Evolutionary conservation across 208 protist genomes (phyloP).

Genomic region (Crithidia acanthocephali): DNA sequence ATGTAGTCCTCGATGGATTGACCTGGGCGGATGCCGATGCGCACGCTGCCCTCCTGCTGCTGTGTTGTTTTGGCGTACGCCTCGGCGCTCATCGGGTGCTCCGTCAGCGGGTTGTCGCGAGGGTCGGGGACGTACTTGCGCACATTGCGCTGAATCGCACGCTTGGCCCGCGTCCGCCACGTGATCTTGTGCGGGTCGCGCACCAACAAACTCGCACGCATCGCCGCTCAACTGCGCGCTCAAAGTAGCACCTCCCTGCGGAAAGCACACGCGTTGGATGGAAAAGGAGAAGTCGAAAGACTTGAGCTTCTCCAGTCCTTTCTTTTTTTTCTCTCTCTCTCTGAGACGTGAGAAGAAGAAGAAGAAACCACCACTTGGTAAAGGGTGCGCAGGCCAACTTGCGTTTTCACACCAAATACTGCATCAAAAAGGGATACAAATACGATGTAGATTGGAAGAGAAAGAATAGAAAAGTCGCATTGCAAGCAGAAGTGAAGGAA

Average conservation of each 20-base stretch:
- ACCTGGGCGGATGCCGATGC: slow-evolving; percentile 80
- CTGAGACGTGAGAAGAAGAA: too few species aligned
- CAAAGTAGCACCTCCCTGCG: too few species aligned
- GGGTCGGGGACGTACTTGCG: slow-evolving; percentile 83
- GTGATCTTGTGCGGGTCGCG: slow-evolving; percentile 28
- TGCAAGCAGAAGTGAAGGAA: neutral
- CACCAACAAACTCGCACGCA: slow-evolving; percentile 11
- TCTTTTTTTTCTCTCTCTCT: too few species aligned
- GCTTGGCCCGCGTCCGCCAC: slow-evolving; percentile 67
- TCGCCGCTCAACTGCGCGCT: too few species aligned
- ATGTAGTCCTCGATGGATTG: slow-evolving; percentile 91
- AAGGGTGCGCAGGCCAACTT: too few species aligned
- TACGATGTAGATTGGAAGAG: too few species aligned
- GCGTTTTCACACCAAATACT: neutral
- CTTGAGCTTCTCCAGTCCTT: too few species aligned
- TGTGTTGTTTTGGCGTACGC: slow-evolving; percentile 67
- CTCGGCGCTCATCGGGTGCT: slow-evolving; percentile 73
- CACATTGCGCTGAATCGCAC: slow-evolving; percentile 58
- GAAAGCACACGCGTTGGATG: too few species aligned
- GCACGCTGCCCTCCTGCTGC: slow-evolving; percentile 77
- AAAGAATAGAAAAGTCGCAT: too few species aligned
- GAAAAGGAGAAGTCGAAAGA: too few species aligned
- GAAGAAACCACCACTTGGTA: too few species aligned
- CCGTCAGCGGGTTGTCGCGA: slow-evolving; percentile 80
- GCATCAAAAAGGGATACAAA: neutral